These are phyloP conservation scores for Karstenula rhodostoma DNA, from an alignment of 2,329 filamentous ascomycete genomes.

Conservation along the genomic window DNA sequence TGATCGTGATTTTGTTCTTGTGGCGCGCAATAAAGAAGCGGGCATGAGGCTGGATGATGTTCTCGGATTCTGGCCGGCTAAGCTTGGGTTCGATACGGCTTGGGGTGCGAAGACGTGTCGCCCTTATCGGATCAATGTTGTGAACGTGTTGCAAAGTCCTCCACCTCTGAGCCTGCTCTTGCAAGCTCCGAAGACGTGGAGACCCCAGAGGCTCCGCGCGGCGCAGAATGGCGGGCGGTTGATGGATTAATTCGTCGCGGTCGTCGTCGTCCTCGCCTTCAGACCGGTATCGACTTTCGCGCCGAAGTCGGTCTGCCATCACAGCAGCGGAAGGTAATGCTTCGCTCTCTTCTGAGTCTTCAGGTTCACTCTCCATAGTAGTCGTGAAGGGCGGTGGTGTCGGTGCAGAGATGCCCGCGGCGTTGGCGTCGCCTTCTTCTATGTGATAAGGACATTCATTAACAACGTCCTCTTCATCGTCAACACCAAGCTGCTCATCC, in stretches of 20 bases:
- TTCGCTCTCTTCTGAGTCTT: conserved; percentile 46
- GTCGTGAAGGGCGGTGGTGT: conserved; percentile 53
- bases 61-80: conserved; percentile 27
- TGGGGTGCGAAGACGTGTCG: conserved; percentile 39
- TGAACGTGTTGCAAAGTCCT: background rate
- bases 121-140: conserved; percentile 35
- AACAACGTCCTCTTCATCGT: conserved; percentile 31
- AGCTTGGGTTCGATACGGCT: conserved; percentile 45
- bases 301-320: conserved; percentile 50
- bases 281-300: conserved; percentile 48
- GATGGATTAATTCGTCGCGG: conserved; percentile 40
- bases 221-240: conserved; percentile 30
- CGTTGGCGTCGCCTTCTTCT: conserved; percentile 28
- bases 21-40: conserved; percentile 83
- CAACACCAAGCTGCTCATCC: conserved; percentile 15
- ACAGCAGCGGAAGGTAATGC: conserved; percentile 49
- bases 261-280: conserved; percentile 50
- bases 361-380: conserved; percentile 47
- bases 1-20: conserved; percentile 85
- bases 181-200: background rate
- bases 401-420: conserved; percentile 43
- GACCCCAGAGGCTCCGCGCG: conserved; percentile 34
- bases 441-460: conserved; percentile 43
- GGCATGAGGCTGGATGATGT: conserved; percentile 74
- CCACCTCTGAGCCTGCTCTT: conserved; percentile 6